Percentiles rank a stretch among this genome's conserved stretches.
Conservation (phyloP, 768 basidiomycete genomes). For the Leucosporidium creatinivorum region DNA sequence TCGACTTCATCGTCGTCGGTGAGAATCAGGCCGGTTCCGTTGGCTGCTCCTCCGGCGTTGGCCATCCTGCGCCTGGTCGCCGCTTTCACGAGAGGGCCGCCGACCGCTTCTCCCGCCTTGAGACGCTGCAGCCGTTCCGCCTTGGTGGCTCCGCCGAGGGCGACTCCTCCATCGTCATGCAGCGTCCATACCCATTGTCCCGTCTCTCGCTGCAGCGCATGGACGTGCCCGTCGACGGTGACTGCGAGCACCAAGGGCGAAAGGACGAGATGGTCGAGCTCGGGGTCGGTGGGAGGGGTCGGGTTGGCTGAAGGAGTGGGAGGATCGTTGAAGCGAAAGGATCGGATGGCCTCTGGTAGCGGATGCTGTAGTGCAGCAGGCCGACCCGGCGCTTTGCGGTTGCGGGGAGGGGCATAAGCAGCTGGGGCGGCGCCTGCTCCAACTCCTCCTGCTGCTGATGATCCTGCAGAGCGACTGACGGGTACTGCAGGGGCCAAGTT, state of each 20-base stretch:
- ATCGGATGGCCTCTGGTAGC: not conserved
- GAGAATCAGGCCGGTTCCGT: conserved; percentile 49
- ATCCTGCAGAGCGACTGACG: no score
- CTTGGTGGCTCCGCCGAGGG: conserved; percentile 19
- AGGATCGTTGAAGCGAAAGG: not conserved
- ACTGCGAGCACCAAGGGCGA: conserved; percentile 81
- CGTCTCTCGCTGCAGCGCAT: conserved; percentile 80
- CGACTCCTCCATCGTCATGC: conserved; percentile 46
- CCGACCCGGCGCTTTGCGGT: no score
- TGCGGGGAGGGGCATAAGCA: no score
- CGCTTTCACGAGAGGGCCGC: conserved; percentile 35
- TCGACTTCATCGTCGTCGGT: conserved; percentile 24
- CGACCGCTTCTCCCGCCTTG: conserved; percentile 22
- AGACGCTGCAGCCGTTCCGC: conserved; percentile 33
- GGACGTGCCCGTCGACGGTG: conserved; percentile 88
- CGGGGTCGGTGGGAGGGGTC: not conserved
- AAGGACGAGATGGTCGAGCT: conserved; percentile 52
- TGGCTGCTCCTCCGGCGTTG: conserved; percentile 48
- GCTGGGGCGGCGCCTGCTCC: no score
- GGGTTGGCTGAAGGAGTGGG: not conserved
- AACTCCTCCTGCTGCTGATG: no score
- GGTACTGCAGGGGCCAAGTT: no score
- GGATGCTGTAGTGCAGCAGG: not conserved
- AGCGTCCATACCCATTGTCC: conserved; percentile 84
- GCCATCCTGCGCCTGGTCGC: conserved; percentile 34